A percentile compares a stretch with the other conserved stretches of the same genome.
Evolutionary conservation across 1,284 basidiomycete genomes (phyloP).

Genomic region (Bjerkandera adusta): DNA sequence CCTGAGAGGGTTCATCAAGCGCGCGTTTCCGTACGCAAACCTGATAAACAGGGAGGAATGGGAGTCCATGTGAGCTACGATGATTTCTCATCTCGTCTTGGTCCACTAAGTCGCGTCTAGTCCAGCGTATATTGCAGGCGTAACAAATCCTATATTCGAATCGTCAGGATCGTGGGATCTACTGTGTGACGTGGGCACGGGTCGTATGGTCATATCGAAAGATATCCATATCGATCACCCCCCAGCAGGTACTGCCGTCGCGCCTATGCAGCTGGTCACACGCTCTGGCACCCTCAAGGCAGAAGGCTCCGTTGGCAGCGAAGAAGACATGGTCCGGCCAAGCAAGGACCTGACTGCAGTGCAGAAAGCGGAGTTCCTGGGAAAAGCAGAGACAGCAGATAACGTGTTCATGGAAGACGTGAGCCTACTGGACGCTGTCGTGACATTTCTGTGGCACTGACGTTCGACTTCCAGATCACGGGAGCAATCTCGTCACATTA

Average conservation of each 20-base stretch:
- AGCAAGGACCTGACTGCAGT: constrained; percentile 31
- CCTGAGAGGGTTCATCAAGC: constrained; percentile 81
- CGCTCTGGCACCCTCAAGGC: constrained; percentile 62
- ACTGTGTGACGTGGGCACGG: constrained; percentile 85
- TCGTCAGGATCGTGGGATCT: constrained; percentile 88
- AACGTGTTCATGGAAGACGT: constrained; percentile 92
- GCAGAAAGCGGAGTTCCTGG: constrained; percentile 47
- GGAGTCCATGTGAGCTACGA: constrained; percentile 71
- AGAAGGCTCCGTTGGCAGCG: constrained; percentile 55
- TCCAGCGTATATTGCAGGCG: constrained; percentile 91
- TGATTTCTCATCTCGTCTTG: constrained; percentile 1
- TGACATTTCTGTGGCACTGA: not conserved
- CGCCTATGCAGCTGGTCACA: constrained; percentile 42
- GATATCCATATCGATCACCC: constrained; percentile 70
- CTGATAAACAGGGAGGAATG: constrained; percentile 87
- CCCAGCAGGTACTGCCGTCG: constrained; percentile 34
- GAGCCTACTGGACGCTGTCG: too few relatives aligned
- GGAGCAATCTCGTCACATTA: constrained; percentile 72
- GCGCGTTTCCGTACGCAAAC: constrained; percentile 94
- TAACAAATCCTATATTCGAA: constrained; percentile 96
- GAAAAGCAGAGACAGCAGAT: constrained; percentile 70
- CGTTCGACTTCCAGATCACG: constrained; percentile 47
- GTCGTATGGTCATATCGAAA: constrained; percentile 83
- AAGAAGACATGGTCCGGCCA: constrained; percentile 57
- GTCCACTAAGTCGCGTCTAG: constrained; percentile 35